These are phyloP conservation scores for Xylariaceae sp. DNA, from an alignment of 2,329 filamentous ascomycete species.

Conservation along the genomic window DNA sequence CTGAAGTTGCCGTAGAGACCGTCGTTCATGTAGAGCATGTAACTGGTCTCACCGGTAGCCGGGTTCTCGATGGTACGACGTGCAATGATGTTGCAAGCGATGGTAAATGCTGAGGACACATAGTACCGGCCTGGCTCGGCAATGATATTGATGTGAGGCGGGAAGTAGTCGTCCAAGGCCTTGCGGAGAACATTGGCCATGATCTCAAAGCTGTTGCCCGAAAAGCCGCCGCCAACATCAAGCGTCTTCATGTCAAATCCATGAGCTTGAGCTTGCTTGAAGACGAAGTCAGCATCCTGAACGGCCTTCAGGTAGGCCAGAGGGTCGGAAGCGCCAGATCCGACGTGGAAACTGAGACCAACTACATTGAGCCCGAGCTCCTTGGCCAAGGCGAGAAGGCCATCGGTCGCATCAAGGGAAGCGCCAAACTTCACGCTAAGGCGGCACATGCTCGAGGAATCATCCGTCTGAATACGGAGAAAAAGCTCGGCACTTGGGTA, in stretches of 20 bases:
- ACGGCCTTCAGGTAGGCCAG: slow-evolving; percentile 86
- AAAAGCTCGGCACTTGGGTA: slow-evolving; percentile 87
- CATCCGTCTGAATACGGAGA: slow-evolving; percentile 91
- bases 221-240: slow-evolving; percentile 92
- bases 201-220: slow-evolving; percentile 80
- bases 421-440: slow-evolving; percentile 97
- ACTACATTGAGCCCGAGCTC: slow-evolving; percentile 83
- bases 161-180: slow-evolving; percentile 85
- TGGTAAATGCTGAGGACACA: slow-evolving; percentile 84
- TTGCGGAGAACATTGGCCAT: slow-evolving; percentile 77
- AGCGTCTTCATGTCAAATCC: slow-evolving; percentile 81
- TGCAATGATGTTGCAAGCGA: slow-evolving; percentile 93
- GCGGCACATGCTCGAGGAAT: slow-evolving; percentile 88
- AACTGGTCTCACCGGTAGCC: slow-evolving; percentile 59
- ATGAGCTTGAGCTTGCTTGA: slow-evolving; percentile 71
- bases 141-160: slow-evolving; percentile 74
- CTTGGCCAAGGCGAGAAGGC: slow-evolving; percentile 73
- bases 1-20: slow-evolving; percentile 98
- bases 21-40: slow-evolving; percentile 98
- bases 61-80: slow-evolving; percentile 80
- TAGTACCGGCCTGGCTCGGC: slow-evolving; percentile 97
- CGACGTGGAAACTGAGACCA: slow-evolving; percentile 96
- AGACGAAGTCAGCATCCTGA: slow-evolving; percentile 79
- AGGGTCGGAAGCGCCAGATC: slow-evolving; percentile 93
- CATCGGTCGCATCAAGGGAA: slow-evolving; percentile 71